Evolutionary conservation across 805 yeast species (phyloP).

Genomic region (Starmera pachycereana): DNA sequence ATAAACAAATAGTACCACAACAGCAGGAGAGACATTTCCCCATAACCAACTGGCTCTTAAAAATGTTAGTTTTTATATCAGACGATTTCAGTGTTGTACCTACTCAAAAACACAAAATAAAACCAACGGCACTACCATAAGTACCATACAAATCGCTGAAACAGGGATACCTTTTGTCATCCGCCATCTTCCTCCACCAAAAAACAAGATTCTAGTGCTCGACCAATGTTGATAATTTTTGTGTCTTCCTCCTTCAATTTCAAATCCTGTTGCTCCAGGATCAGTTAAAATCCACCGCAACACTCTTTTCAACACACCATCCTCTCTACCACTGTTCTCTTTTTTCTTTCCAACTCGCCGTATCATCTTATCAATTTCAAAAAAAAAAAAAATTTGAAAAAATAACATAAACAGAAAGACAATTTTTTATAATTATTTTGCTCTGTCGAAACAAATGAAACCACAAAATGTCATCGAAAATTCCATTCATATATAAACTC

Average conservation of each 20-base stretch:
- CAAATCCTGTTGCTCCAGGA: background rate
- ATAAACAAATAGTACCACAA: slow-evolving; percentile 48
- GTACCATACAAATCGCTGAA: slow-evolving; percentile 24
- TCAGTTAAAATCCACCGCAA: slow-evolving; percentile 15
- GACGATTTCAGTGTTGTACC: slow-evolving; percentile 1
- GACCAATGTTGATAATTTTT: slow-evolving; percentile 35
- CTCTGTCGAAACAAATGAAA: too few species aligned
- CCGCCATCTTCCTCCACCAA: slow-evolving; percentile 58
- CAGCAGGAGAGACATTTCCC: slow-evolving; percentile 43
- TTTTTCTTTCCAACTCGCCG: too few species aligned
- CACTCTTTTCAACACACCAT: slow-evolving; percentile 1
- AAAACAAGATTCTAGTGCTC: slow-evolving; percentile 33
- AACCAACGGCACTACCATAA: slow-evolving; percentile 35
- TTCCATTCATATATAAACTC: too few species aligned
- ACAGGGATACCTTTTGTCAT: slow-evolving; percentile 30
- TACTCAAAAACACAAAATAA: slow-evolving; percentile 43
- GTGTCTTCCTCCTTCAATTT: background rate
- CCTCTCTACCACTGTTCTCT: too few species aligned
- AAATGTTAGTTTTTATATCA: background rate
- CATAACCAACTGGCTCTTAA: slow-evolving; percentile 42
- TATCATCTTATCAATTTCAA: too few species aligned
- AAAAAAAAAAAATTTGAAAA: too few species aligned
- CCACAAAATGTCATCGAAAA: too few species aligned
- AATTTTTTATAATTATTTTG: too few species aligned
- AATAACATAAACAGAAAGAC: too few species aligned